Percentiles rank a stretch among this genome's conserved stretches.
These are phyloP conservation scores for Retiboletus fuscus DNA, from an alignment of 1,284 basidiomycete species.

Conservation along the genomic window DNA sequence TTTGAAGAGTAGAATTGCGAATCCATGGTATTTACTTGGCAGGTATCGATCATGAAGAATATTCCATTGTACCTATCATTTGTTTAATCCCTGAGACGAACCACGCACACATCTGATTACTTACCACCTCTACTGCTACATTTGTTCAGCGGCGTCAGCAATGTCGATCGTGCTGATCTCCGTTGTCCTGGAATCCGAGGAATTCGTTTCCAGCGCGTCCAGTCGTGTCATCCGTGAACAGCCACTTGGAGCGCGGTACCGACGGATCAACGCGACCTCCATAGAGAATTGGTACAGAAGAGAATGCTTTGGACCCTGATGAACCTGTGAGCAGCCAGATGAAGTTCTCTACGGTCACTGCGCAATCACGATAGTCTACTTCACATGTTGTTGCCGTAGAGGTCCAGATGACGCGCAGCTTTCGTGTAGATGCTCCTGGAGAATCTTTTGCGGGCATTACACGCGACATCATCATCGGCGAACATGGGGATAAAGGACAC, in stretches of 20 bases:
- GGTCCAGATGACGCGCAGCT: constrained; percentile 80
- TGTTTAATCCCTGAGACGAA: constrained; percentile 7
- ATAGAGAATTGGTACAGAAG: background rate
- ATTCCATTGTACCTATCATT: constrained; percentile 91
- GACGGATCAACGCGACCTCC: constrained; percentile 78
- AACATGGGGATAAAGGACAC: constrained; percentile 92
- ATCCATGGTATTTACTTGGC: constrained; percentile 97
- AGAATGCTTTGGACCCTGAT: constrained; percentile 33
- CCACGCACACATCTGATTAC: constrained; percentile 28
- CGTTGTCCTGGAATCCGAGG: constrained; percentile 98
- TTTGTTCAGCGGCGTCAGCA: constrained; percentile 97
- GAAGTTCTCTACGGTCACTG: constrained; percentile 97
- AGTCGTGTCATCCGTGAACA: constrained; percentile 95
- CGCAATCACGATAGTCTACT: constrained; percentile 97
- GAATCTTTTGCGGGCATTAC: constrained; percentile 92
- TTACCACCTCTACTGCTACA: constrained; percentile 95
- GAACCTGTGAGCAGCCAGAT: constrained; percentile 89
- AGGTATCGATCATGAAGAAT: constrained; percentile 98
- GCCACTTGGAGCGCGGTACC: constrained; percentile 90
- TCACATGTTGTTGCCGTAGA: constrained; percentile 98
- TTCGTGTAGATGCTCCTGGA: constrained; percentile 93
- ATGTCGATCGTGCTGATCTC: constrained; percentile 97
- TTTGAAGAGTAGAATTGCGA: constrained; percentile 96
- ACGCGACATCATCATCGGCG: constrained; percentile 96
- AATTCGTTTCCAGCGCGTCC: constrained; percentile 99